phyloP scores from a whole-genome alignment of 2,329 filamentous ascomycete species.

The Elsinoe necatrix region DNA sequence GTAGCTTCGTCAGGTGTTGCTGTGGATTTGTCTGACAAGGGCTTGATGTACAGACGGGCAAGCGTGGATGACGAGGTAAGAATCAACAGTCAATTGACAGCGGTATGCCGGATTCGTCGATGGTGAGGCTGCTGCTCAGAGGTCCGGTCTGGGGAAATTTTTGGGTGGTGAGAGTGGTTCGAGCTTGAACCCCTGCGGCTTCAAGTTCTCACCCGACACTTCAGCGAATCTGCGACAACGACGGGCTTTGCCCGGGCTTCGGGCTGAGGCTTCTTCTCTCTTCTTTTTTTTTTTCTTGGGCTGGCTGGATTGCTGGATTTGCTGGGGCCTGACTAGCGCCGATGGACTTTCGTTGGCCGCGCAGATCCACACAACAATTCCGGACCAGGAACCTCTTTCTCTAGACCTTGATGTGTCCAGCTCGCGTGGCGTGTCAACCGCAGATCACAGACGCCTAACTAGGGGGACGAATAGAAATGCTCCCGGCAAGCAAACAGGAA shows the following conservation, averaged over 20 bases:
- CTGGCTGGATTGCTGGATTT: background rate
- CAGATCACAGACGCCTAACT: background rate
- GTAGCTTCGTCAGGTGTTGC: background rate
- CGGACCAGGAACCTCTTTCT: background rate
- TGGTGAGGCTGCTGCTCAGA: background rate
- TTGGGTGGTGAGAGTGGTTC: slow-evolving; percentile 7
- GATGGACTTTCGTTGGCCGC: slow-evolving; percentile 14
- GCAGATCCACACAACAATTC: slow-evolving; percentile 12
- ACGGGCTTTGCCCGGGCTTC: background rate
- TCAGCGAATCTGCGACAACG: background rate
- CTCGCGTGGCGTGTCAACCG: slow-evolving; percentile 14
- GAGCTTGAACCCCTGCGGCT: slow-evolving; percentile 10
- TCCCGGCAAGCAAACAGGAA: background rate
- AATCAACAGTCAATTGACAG: slow-evolving; percentile 3
- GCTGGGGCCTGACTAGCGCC: slow-evolving; percentile 14
- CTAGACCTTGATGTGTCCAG: no score
- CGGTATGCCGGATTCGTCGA: slow-evolving; percentile 13
- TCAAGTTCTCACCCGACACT: no score
- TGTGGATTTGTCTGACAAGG: background rate
- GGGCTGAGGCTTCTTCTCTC: background rate
- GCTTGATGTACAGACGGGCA: background rate
- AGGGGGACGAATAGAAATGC: slow-evolving; percentile 1
- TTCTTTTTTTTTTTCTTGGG: no score
- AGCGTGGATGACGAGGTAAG: background rate
- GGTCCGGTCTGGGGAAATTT: slow-evolving; percentile 12